phyloP scores from a whole-genome alignment of 2,329 filamentous ascomycete species.

The Escovopsis sp. region DNA sequence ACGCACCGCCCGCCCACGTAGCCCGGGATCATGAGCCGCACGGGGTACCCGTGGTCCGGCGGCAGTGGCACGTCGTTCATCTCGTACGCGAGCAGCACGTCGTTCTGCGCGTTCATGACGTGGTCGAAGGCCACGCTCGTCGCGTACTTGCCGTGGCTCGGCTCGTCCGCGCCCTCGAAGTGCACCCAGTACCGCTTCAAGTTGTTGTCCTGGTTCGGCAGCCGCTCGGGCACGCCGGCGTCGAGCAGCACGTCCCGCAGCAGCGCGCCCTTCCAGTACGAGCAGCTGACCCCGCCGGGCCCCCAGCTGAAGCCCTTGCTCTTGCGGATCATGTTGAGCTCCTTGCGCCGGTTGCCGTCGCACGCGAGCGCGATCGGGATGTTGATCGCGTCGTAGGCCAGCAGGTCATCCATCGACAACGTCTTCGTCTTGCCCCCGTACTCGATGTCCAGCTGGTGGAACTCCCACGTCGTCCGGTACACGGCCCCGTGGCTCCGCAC shows the following conservation, averaged over 20 bases:
- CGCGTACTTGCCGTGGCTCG: slow-evolving; percentile 80
- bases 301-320: slow-evolving; percentile 94
- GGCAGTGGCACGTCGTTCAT: slow-evolving; percentile 77
- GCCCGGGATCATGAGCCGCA: background rate
- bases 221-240: too few relatives aligned
- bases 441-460: slow-evolving; percentile 73
- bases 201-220: slow-evolving; percentile 29
- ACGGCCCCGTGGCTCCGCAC: slow-evolving; percentile 83
- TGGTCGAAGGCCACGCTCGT: slow-evolving; percentile 68
- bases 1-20: slow-evolving; percentile 62
- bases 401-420: slow-evolving; percentile 43
- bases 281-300: slow-evolving; percentile 41
- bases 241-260: too few relatives aligned
- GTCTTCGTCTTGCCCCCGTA: slow-evolving; percentile 26
- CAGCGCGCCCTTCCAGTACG: too few relatives aligned
- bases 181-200: slow-evolving; percentile 54
- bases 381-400: slow-evolving; percentile 69
- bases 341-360: slow-evolving; percentile 80
- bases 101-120: slow-evolving; percentile 55
- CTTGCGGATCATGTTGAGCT: slow-evolving; percentile 82
- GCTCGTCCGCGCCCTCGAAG: slow-evolving; percentile 78
- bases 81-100: slow-evolving; percentile 73
- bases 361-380: slow-evolving; percentile 82
- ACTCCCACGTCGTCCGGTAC: slow-evolving; percentile 55
- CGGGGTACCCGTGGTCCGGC: background rate